These are phyloP conservation scores for Hypoxylon cercidicola DNA, from an alignment of 495 filamentous ascomycete species.

Conservation along the genomic window DNA sequence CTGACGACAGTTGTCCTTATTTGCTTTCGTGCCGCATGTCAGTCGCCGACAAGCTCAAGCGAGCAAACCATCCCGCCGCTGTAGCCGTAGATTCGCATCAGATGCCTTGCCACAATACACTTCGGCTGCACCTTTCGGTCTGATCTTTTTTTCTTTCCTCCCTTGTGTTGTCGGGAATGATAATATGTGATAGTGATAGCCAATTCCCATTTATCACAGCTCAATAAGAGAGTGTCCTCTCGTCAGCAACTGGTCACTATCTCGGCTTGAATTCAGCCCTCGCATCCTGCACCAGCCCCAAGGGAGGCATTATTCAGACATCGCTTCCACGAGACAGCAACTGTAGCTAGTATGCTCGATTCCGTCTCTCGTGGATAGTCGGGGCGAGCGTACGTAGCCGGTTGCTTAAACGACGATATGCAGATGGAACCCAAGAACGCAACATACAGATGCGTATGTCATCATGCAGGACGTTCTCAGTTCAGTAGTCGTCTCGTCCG, in stretches of 20 bases:
- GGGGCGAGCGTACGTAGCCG: slow-evolving; percentile 20
- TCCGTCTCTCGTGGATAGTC: slow-evolving; percentile 3
- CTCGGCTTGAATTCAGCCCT: slow-evolving; percentile 3
- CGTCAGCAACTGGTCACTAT: slow-evolving; percentile 17
- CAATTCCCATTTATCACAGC: slow-evolving; percentile 12
- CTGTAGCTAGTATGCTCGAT: background rate
- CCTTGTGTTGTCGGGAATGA: slow-evolving; percentile 7
- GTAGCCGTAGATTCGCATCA: slow-evolving; percentile 6
- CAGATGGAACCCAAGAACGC: slow-evolving; percentile 11
- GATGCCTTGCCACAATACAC: slow-evolving; percentile 19
- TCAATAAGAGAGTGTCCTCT: slow-evolving; percentile 5
- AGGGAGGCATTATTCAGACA: background rate
- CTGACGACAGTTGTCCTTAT: slow-evolving; percentile 22
- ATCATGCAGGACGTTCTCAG: slow-evolving; percentile 30
- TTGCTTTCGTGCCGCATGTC: slow-evolving; percentile 22
- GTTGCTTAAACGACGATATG: slow-evolving; percentile 8
- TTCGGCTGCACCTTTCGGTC: slow-evolving; percentile 37
- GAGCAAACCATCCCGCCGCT: slow-evolving; percentile 17
- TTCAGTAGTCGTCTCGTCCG: slow-evolving; percentile 22
- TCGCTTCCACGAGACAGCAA: background rate
- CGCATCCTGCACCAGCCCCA: slow-evolving; percentile 8
- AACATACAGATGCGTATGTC: slow-evolving; percentile 26
- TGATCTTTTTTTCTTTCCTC: slow-evolving; percentile 9
- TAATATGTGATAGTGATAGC: slow-evolving; percentile 26
- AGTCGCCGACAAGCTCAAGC: slow-evolving; percentile 28